These are phyloP conservation scores for Heterobasidion annosum DNA, from an alignment of 1,284 basidiomycete species.

Conservation along the genomic window DNA sequence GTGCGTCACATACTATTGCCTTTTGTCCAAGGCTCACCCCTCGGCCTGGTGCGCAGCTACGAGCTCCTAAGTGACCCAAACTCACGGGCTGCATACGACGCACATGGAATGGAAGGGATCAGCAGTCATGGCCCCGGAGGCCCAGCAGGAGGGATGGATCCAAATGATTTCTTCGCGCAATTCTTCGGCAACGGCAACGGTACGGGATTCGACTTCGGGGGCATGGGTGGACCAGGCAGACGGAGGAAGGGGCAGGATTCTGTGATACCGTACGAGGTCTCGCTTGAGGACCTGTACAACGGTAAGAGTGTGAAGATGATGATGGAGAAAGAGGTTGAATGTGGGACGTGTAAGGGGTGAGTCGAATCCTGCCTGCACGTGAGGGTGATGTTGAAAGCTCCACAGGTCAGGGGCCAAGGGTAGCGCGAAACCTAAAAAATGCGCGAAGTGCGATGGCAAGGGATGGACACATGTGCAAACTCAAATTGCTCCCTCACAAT, in stretches of 20 bases:
- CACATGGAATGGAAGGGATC: conserved; percentile 67
- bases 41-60: conserved; percentile 43
- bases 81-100: conserved; percentile 75
- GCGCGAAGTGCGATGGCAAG: conserved; percentile 78
- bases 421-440: conserved; percentile 74
- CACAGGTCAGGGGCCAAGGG: conserved; percentile 72
- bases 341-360: conserved; percentile 75
- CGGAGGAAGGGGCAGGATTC: conserved; percentile 62
- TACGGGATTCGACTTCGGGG: conserved; percentile 53
- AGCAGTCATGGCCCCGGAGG: conserved; percentile 33
- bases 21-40: conserved; percentile 1
- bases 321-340: conserved; percentile 81
- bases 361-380: conserved; percentile 15
- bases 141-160: conserved; percentile 37
- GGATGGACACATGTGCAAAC: conserved; percentile 63
- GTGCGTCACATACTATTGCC: conserved; percentile 32
- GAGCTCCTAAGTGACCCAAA: conserved; percentile 80
- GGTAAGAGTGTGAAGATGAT: conserved; percentile 88
- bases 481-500: conserved; percentile 41
- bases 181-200: conserved; percentile 54
- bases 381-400: conserved; percentile 2
- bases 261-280: conserved; percentile 76
- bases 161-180: conserved; percentile 67
- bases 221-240: conserved; percentile 29
- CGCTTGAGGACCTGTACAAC: conserved; percentile 88